phyloP scores from a whole-genome alignment of 2,329 filamentous ascomycete genomes.

The Fusarium zealandicum region DNA sequence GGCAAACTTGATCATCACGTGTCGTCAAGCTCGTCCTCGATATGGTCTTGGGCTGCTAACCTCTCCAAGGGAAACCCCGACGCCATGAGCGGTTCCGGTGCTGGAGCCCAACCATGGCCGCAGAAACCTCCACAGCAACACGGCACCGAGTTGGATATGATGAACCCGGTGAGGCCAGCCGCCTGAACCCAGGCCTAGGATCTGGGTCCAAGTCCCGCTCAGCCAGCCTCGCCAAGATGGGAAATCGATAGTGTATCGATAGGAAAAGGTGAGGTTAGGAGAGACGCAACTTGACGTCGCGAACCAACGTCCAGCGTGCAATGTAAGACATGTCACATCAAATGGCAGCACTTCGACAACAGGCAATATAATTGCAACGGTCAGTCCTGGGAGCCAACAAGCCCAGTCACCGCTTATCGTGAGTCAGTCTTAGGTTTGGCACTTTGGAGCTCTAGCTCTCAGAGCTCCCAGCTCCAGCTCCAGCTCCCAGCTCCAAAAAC shows the following conservation, averaged over 20 bases:
- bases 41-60: slow-evolving; percentile 1
- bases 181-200: slow-evolving; percentile 5
- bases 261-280: background rate
- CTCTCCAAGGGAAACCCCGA: background rate
- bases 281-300: background rate
- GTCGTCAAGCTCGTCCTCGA: slow-evolving; percentile 4
- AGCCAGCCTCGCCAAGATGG: slow-evolving; percentile 11
- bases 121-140: slow-evolving; percentile 2
- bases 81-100: slow-evolving; percentile 25
- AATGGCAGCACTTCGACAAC: background rate
- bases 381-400: background rate
- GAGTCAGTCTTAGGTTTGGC: slow-evolving; percentile 6
- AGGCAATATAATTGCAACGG: background rate
- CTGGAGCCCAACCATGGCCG: slow-evolving; percentile 20
- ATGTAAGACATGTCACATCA: slow-evolving; percentile 5
- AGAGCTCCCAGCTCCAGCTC: slow-evolving; percentile 1
- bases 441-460: slow-evolving; percentile 13
- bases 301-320: slow-evolving; percentile 1
- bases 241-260: slow-evolving; percentile 27
- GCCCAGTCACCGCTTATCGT: slow-evolving; percentile 26
- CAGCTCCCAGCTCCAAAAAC: slow-evolving; percentile 15
- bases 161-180: slow-evolving; percentile 14
- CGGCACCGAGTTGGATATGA: background rate
- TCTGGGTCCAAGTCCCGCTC: slow-evolving; percentile 1
- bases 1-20: slow-evolving; percentile 29